A percentile compares a stretch with the other conserved stretches of the same genome.
phyloP scores from a whole-genome alignment of 805 yeast species.

The Nakazawaea populi region DNA sequence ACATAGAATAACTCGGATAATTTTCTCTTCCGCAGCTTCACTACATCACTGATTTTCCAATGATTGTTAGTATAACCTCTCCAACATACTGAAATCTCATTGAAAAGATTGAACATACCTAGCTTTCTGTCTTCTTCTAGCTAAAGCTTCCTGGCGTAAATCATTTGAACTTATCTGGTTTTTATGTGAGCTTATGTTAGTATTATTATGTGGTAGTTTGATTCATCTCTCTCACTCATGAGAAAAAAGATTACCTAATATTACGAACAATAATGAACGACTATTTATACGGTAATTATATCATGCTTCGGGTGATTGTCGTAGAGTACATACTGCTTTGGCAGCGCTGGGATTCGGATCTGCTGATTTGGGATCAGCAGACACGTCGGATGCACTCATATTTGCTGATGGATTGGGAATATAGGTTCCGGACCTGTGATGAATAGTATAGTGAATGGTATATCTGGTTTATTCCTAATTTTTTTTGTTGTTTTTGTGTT shows the following conservation, averaged over 20 bases:
- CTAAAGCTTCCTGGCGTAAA: conserved; percentile 40
- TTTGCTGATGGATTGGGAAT: background rate
- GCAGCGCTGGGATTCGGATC: background rate
- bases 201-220: too few species aligned
- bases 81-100: too few species aligned
- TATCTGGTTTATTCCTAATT: background rate
- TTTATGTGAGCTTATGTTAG: background rate
- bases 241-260: background rate
- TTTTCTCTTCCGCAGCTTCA: conserved; percentile 48
- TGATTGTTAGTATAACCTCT: background rate
- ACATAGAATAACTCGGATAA: conserved; percentile 58
- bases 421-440: background rate
- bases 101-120: conserved; percentile 17
- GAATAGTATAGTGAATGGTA: too few species aligned
- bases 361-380: background rate
- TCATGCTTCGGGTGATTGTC: too few species aligned
- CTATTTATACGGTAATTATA: background rate
- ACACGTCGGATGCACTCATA: background rate
- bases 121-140: conserved; percentile 36
- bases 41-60: conserved; percentile 25
- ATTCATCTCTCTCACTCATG: background rate
- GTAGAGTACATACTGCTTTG: background rate
- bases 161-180: conserved; percentile 27
- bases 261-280: background rate
- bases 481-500: too few species aligned